Percentiles rank a stretch among this genome's conserved stretches.
Conservation (phyloP, 257 asterid species). For the Rehmannia glutinosa region DNA sequence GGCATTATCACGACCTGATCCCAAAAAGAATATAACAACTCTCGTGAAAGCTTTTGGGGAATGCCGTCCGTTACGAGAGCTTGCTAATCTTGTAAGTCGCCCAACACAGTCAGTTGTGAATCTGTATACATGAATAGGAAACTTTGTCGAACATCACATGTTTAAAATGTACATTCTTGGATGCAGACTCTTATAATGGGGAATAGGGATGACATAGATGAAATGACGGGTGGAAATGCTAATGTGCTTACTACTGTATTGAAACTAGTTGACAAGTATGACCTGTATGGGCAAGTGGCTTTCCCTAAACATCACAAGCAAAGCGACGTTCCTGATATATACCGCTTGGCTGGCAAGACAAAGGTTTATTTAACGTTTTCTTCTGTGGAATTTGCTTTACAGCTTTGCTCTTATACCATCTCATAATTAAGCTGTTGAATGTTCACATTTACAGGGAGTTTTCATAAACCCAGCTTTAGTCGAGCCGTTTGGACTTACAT, state of each 20-base stretch:
- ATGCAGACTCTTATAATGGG: slow-evolving; percentile 86
- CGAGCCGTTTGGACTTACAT: slow-evolving; percentile 51
- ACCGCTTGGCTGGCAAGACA: slow-evolving; percentile 73
- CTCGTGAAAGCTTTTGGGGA: slow-evolving; percentile 85
- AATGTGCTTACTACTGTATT: slow-evolving; percentile 63
- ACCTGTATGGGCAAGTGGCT: slow-evolving; percentile 84
- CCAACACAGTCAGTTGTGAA: background rate
- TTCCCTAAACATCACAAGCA: slow-evolving; percentile 89
- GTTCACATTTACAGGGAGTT: slow-evolving; percentile 28
- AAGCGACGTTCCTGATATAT: slow-evolving; percentile 74
- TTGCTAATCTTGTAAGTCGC: slow-evolving; percentile 75
- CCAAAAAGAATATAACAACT: slow-evolving; percentile 69
- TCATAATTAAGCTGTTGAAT: background rate
- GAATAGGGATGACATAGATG: slow-evolving; percentile 80
- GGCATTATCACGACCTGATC: slow-evolving; percentile 84
- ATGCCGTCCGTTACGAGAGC: slow-evolving; percentile 71
- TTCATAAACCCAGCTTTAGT: slow-evolving; percentile 46
- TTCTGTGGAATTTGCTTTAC: background rate
- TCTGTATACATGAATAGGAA: background rate
- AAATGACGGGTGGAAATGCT: slow-evolving; percentile 69
- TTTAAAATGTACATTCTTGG: background rate
- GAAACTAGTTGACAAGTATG: slow-evolving; percentile 70
- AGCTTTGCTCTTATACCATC: background rate
- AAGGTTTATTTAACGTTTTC: slow-evolving; percentile 40
- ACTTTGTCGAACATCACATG: background rate